These are phyloP conservation scores for Mycothermus thermophilus DNA, from an alignment of 495 filamentous ascomycete genomes.

Conservation along the genomic window DNA sequence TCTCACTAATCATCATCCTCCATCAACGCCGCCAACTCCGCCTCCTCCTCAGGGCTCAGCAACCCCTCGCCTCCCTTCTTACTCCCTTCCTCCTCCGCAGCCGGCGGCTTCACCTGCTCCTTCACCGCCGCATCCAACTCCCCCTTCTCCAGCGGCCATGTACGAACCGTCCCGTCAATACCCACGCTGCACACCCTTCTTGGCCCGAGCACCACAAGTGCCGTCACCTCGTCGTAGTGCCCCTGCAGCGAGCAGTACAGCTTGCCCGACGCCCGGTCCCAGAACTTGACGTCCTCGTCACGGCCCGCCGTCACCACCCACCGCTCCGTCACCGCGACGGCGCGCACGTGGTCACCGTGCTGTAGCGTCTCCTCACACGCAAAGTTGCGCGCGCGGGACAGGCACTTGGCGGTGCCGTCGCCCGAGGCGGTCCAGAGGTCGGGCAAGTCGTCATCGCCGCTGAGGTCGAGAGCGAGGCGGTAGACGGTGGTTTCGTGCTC, in stretches of 20 bases:
- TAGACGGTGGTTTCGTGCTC: constrained; percentile 87
- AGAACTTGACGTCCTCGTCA: constrained; percentile 83
- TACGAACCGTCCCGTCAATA: constrained; percentile 78
- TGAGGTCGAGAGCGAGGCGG: constrained; percentile 45
- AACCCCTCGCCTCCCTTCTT: constrained; percentile 27
- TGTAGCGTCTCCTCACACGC: constrained; percentile 53
- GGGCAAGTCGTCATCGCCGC: constrained; percentile 39
- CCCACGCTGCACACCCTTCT: constrained; percentile 57
- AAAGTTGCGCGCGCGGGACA: constrained; percentile 51
- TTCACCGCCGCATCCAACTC: constrained; percentile 48
- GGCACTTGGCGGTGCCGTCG: constrained; percentile 67
- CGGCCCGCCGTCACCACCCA: constrained; percentile 84
- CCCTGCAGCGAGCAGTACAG: constrained; percentile 66
- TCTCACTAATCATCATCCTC: constrained; percentile 48
- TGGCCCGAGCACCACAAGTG: constrained; percentile 46
- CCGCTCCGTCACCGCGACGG: constrained; percentile 56
- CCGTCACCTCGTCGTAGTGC: constrained; percentile 87
- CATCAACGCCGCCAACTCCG: constrained; percentile 79
- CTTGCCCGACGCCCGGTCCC: constrained; percentile 60
- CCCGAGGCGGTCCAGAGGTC: constrained; percentile 88
- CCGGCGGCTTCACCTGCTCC: constrained; percentile 30
- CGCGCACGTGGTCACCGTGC: constrained; percentile 83
- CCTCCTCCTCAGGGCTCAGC: constrained; percentile 71
- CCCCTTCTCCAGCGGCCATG: constrained; percentile 55
- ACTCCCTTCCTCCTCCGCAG: constrained; percentile 29